Base-by-base conservation (phyloP, 257 asterid genomes). In the Rehmannia glutinosa region DNA sequence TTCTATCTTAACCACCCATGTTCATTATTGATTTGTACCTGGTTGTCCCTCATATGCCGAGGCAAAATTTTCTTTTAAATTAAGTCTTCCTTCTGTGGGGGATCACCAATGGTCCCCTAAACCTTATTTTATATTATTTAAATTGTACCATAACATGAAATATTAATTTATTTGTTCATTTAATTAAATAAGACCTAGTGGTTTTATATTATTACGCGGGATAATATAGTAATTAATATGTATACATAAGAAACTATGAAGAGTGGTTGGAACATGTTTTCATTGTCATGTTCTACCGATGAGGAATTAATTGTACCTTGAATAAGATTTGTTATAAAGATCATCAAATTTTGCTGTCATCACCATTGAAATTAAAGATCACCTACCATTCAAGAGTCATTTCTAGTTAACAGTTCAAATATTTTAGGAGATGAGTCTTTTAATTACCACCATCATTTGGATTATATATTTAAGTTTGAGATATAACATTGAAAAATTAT, bases 251-350 rank as follows among this genome's bases (percentile, higher is more conserved):
- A 54, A 63, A 27, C 11, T 13, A 24, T 8, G 46, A 5, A 45
- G 28, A 75, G 73, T 57, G 72, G 81, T 75, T 79, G 66, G 79
- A 68, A 73, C 78, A 57, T 56, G 68, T 61, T 80, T 60, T 47
- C 74, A 52, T 51, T 51, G 65, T 72, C 71, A 62, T 55, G 58
- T 61, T 75, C 68, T 52, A 1, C 7, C 56, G 24, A 30, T 52
- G 15, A 13, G 15, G 41, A 68, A 38, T 49, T 53, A 51, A 19
- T 9, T 60, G 52, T 28, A 16, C 0, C 20, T 59, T 20, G 36
- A 41, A 60, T 17, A 1, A 28, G 1, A 49, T 39, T 52, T 50
- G 15, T 23, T 23, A 66, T 46, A 45, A 28, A 35, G 21, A 20
- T 58, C 56, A 4, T 27, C 38, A 23, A 47, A 23, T 24, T 12